Base-by-base conservation (phyloP, 129 eudicot species). In the Ambrosia trifida region DNA sequence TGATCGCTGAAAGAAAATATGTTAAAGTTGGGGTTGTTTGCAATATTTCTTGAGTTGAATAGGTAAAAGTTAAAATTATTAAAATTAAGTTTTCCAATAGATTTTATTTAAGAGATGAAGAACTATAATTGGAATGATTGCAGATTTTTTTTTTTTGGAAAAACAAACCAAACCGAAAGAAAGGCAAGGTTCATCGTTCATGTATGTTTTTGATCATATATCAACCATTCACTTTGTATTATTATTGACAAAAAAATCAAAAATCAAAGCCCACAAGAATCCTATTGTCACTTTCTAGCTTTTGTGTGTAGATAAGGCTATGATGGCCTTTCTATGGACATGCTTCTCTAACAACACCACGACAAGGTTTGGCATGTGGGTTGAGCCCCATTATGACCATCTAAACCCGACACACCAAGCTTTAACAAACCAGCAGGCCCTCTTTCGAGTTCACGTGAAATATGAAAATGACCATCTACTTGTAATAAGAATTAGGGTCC, bases 341-440 rank as follows among this genome's bases (percentile, higher is more conserved):
- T 51, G 59, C 41, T 78, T 78, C 43, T 63, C 60, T 58, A 78
- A 43, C 68, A 78, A 63, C 61, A 62, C 50, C 72, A 78, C 14
- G 76, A 78, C 82, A 78, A 78, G 64, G 36, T 63, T 51, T 70
- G 18, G 72, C 81, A 77, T 72, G 81, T 77, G 81, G 65, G 66
- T 52, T 53, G 77, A 73, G 43, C 77, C 77, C 72, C 69, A 63
- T 63, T 20, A 52, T 70, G 33, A 53, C 28, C 72, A 71, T 19
- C 5, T 71, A 52, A 43, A 52, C 77, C 82, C 82, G 82, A 78
- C 82, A 78, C 58, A 4, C 72, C 19, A 70, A 51, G 50, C 72
- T 54, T 75, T 13, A 70, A 63, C 68, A 38, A 77, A 58, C 66
- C 38, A 78, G 63, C 52, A 18, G 3, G 46, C 12, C 59, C 64